Base-by-base conservation (phyloP, 768 basidiomycete species). In the Grammothele lineata region DNA sequence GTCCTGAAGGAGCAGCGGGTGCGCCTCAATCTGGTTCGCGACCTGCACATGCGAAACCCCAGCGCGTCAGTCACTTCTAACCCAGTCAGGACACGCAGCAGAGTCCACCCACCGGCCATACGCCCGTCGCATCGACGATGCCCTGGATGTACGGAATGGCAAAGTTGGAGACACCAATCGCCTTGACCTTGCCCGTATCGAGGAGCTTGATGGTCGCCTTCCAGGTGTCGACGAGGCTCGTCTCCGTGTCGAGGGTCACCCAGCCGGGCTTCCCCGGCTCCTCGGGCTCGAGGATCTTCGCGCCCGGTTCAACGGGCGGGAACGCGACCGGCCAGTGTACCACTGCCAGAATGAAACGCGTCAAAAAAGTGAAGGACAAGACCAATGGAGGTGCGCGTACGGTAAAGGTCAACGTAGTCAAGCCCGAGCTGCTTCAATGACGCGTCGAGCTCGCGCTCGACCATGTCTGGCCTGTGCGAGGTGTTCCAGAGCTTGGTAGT, bases 81-180 rank as follows among this genome's bases (percentile, higher is more conserved):
- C n/a, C n/a, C n/a, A n/a, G n/a, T n/a, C n/a, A n/a, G 38, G 6
- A 14, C 5, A 24, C 11, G 5, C 7, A 22, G 30, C 2, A 39
- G 27, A 24, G n/a, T n/a, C 0, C 12, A 62, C 77, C 46, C 59
- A 82, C 82, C 22, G 92, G 91, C 45, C 80, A 76, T 43, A 87
- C 82, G 10, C 81, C 83, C 22, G 87, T 87, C 3, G 80, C 82
- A 19, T 74, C 64, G 50, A 80, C 80, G 58, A 93, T 75, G 10
- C 73, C 83, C 61, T 87, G 67, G 45, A 93, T 63, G 38, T 85
- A 73, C 34, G 72, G 70, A 44, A 83, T 65, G 15, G 76, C 80
- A 67, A 89, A 90, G 77, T 93, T 93, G 57, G 85, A 87, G 5
- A 94, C 88, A 45, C 90, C 91, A 53, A 93, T 69, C 1, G 77